Percentiles rank a stretch among this genome's conserved stretches.
phyloP scores from a whole-genome alignment of 2,329 filamentous ascomycete species.

The Immersiporthe knoxdaviesiana region DNA sequence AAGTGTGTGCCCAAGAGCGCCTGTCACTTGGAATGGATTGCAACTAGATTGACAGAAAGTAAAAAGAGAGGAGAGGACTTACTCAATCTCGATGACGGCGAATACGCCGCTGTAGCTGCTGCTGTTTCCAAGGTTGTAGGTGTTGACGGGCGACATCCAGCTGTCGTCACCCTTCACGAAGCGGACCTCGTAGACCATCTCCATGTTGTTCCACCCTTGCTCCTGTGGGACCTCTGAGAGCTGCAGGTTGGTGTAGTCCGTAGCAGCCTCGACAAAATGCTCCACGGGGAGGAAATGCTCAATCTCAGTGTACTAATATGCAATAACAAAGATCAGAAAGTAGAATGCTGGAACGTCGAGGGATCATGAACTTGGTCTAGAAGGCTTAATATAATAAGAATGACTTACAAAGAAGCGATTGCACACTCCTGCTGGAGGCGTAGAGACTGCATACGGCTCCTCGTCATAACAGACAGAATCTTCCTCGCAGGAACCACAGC shows the following conservation, averaged over 20 bases:
- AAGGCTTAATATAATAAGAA: not conserved
- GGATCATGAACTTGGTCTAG: not conserved
- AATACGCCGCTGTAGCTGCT: slow-evolving; percentile 1
- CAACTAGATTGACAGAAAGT: not conserved
- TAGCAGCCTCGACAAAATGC: slow-evolving; percentile 6
- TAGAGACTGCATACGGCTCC: not conserved
- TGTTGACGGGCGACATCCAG: slow-evolving; percentile 12
- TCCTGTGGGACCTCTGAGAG: not conserved
- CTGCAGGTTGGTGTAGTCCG: slow-evolving; percentile 7
- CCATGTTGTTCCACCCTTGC: not conserved
- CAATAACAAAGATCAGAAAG: not conserved
- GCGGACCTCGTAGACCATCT: slow-evolving; percentile 7
- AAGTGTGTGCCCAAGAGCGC: too few relatives aligned
- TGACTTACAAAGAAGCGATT: not conserved
- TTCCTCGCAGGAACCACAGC: not conserved
- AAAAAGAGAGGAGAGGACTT: not conserved
- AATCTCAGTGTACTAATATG: slow-evolving; percentile 1
- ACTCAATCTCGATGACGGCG: slow-evolving; percentile 8
- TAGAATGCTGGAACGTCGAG: not conserved
- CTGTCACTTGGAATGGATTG: not conserved
- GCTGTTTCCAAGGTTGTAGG: slow-evolving; percentile 7
- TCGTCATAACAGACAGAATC: slow-evolving; percentile 9
- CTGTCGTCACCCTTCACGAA: slow-evolving; percentile 12
- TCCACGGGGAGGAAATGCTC: slow-evolving; percentile 7
- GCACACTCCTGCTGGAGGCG: slow-evolving; percentile 8